Conservation (phyloP, 331 rosid species). For the Saraca asoca region DNA sequence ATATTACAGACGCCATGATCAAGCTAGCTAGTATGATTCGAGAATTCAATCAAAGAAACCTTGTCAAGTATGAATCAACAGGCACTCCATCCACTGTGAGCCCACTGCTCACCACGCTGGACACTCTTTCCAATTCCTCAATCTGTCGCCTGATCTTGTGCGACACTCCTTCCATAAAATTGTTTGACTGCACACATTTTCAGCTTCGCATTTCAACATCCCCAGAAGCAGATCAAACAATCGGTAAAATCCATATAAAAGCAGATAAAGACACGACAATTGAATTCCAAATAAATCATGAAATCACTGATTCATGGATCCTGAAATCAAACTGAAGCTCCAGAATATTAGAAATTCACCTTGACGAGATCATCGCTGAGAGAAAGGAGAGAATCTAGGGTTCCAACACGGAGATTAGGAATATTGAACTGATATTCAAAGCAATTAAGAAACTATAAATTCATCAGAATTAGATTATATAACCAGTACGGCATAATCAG, state of each 20-base stretch:
- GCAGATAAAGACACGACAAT: neutral
- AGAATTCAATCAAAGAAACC: slow-evolving; percentile 37
- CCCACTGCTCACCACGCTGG: slow-evolving; percentile 55
- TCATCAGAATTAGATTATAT: neutral
- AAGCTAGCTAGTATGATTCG: neutral
- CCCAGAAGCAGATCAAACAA: slow-evolving; percentile 12
- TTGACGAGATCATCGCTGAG: slow-evolving; percentile 90
- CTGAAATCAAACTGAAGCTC: neutral
- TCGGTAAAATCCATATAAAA: neutral
- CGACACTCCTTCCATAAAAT: slow-evolving; percentile 81
- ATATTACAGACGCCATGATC: neutral
- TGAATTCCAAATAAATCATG: neutral
- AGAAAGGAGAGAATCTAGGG: slow-evolving; percentile 88
- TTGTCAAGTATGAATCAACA: slow-evolving; percentile 81
- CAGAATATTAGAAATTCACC: slow-evolving; percentile 39
- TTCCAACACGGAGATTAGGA: slow-evolving; percentile 88
- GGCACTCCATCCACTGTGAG: slow-evolving; percentile 92
- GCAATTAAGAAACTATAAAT: neutral
- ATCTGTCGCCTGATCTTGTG: slow-evolving; percentile 92
- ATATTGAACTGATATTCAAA: slow-evolving; percentile 58
- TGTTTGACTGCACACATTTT: slow-evolving; percentile 60
- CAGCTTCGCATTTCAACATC: neutral
- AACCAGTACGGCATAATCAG: slow-evolving; percentile 2
- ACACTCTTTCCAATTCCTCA: slow-evolving; percentile 76
- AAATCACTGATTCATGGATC: neutral